Conservation (phyloP, 139 green algal genomes). For the Tetratostichococcus sp. region DNA sequence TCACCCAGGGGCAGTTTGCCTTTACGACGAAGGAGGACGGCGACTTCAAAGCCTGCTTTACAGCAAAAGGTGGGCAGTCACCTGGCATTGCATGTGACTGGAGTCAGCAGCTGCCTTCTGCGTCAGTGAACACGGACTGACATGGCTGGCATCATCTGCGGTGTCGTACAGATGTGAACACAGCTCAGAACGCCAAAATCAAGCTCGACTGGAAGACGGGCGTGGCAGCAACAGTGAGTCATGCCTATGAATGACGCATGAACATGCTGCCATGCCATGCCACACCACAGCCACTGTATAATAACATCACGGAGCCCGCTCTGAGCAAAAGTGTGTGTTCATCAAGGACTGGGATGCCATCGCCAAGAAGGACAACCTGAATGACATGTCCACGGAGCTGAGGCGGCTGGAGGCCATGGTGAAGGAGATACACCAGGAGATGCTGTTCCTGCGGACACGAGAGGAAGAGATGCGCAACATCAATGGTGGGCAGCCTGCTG, state of each 20-base stretch:
- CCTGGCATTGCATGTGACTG: neutral
- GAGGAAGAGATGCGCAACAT: slow-evolving; percentile 89
- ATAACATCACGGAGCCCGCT: too few relatives aligned
- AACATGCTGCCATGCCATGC: too few relatives aligned
- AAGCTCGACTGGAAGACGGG: slow-evolving; percentile 84
- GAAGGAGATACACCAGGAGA: slow-evolving; percentile 73
- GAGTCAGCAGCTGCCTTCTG: too few relatives aligned
- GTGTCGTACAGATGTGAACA: slow-evolving; percentile 51
- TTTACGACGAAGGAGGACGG: slow-evolving; percentile 73
- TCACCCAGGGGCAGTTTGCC: slow-evolving; percentile 57
- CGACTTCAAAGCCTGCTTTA: slow-evolving; percentile 91
- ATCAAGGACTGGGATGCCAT: slow-evolving; percentile 78
- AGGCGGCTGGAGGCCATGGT: slow-evolving; percentile 56
- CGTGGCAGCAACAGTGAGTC: slow-evolving; percentile 54
- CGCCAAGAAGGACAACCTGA: slow-evolving; percentile 92
- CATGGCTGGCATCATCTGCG: neutral
- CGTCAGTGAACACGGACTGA: too few relatives aligned
- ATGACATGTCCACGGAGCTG: slow-evolving; percentile 78
- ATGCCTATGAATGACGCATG: too few relatives aligned
- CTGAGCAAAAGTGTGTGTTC: neutral
- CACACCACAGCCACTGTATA: too few relatives aligned
- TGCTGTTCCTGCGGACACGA: slow-evolving; percentile 66
- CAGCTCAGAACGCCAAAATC: slow-evolving; percentile 54
- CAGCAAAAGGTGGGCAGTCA: slow-evolving; percentile 36
- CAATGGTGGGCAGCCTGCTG: slow-evolving; percentile 57